Evolutionary conservation across 805 yeast genomes (phyloP), one percentile per base, ranked within the genome.

Genomic region (Sungouiella blattae): DNA sequence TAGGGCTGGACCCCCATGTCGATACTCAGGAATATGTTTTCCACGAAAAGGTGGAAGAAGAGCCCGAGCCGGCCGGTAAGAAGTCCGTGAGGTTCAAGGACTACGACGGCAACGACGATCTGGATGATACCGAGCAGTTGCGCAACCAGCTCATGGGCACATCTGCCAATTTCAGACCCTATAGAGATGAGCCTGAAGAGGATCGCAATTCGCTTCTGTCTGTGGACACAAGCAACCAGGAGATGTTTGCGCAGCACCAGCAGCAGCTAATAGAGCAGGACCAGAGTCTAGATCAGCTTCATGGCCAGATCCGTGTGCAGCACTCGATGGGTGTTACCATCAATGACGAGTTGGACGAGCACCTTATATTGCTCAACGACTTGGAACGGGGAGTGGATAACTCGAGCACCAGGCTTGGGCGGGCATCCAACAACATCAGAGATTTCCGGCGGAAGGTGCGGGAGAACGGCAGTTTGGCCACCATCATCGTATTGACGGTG

Each of bases 391-490:
- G 73, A 1, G 69, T 66, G 7, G 72, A 65, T 30, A 35, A 39
- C 22, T 56, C 71, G 3, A 45, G 48, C n/a, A 37, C 39, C 8
- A 46, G 63, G 32, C 44, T 68, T n/a, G 52, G 52, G 36, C 50
- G 52, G 8, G 69, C 71, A 7, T 48, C 54, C 11, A 43, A 47
- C 32, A 47, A 62, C 16, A 46, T 68, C 18, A 47, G 46, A 16
- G 52, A 52, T 16, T 68, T 67, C 41, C 45, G 67, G 24, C 36
- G 53, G n/a, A 55, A 43, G 39, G 58, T 58, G 6, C 54, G 53
- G 25, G 73, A 68, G 36, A 68, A 68, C 39, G 73, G 73, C 3
- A 65, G 71, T 33, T 47, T 68, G 46, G 59, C 60, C 11, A 68
- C 73, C 1, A 68, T 68, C 12, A 46, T 65, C 15, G 57, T 60